Evolutionary conservation across 2,329 filamentous ascomycete genomes (phyloP).

Genomic region (Macroventuria anomochaeta): DNA sequence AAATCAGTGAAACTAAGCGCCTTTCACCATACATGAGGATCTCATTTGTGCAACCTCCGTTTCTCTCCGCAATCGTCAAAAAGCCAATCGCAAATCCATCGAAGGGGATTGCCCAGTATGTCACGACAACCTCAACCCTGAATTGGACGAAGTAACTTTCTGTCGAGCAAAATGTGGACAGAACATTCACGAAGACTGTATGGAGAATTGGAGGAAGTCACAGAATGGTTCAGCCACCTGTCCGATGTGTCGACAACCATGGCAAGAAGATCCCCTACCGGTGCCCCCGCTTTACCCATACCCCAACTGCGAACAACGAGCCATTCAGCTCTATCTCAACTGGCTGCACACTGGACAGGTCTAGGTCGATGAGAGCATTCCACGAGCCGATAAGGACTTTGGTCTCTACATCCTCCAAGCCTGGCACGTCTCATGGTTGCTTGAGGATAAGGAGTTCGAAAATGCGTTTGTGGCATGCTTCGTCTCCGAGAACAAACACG

Average conservation of each 20-base stretch:
- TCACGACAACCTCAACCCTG: slow-evolving; percentile 11
- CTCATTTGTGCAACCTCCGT: neutral
- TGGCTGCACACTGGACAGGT: slow-evolving; percentile 22
- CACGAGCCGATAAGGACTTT: neutral
- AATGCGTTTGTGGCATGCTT: neutral
- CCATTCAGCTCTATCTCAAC: slow-evolving; percentile 21
- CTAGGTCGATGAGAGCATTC: neutral
- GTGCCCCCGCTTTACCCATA: too few relatives aligned
- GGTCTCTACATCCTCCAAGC: neutral
- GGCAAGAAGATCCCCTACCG: slow-evolving; percentile 5
- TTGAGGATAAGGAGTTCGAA: neutral
- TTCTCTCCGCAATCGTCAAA: neutral
- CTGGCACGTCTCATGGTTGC: neutral
- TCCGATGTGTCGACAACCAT: slow-evolving; percentile 24
- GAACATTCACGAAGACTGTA: slow-evolving; percentile 27
- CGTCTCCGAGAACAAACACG: neutral
- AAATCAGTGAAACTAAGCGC: neutral
- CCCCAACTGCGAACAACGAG: neutral
- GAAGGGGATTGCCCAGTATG: slow-evolving; percentile 29
- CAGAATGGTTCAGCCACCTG: slow-evolving; percentile 7
- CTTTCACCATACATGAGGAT: neutral
- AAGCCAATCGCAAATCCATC: slow-evolving; percentile 19
- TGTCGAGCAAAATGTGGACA: slow-evolving; percentile 24
- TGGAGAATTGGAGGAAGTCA: slow-evolving; percentile 9
- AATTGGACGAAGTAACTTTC: slow-evolving; percentile 18